phyloP scores from a whole-genome alignment of 2,329 filamentous ascomycete species.

The Pseudogymnoascus sp. region DNA sequence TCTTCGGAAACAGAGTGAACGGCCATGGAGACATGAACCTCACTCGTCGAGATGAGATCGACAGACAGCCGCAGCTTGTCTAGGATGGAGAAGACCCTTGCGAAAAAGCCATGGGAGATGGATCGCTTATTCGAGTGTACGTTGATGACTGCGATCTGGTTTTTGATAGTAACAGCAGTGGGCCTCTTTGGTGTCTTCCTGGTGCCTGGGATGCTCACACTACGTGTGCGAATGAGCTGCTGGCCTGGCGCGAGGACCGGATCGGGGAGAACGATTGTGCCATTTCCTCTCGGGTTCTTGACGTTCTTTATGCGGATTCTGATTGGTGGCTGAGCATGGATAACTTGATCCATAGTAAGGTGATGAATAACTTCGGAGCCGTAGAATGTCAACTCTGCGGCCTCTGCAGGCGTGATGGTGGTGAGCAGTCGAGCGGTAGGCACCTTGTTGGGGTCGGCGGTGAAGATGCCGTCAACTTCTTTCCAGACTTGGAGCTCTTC shows the following conservation, averaged over 20 bases:
- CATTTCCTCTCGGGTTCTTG: conserved; percentile 71
- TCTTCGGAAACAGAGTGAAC: conserved; percentile 65
- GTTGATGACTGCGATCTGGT: conserved; percentile 93
- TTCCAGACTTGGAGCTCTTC: conserved; percentile 97
- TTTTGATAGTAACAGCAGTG: conserved; percentile 93
- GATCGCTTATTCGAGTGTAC: conserved; percentile 97
- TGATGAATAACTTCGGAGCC: conserved; percentile 97
- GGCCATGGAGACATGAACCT: conserved; percentile 96
- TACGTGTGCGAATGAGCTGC: conserved; percentile 43
- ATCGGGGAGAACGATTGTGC: conserved; percentile 79
- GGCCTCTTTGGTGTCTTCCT: conserved; percentile 62
- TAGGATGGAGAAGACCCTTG: conserved; percentile 84
- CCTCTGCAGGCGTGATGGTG: conserved; percentile 87
- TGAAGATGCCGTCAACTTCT: conserved; percentile 94
- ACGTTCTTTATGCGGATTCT: conserved; percentile 89
- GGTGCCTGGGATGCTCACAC: conserved; percentile 31
- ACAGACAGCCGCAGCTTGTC: conserved; percentile 83
- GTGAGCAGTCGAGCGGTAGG: conserved; percentile 85
- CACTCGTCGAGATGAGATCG: conserved; percentile 90
- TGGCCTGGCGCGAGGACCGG: conserved; percentile 44
- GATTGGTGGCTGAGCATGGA: conserved; percentile 70
- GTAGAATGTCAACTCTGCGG: conserved; percentile 90
- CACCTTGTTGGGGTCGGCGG: conserved; percentile 73
- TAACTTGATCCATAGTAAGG: conserved; percentile 95
- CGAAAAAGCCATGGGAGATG: conserved; percentile 92